phyloP scores from a whole-genome alignment of 768 basidiomycete species.

The Kwoniella newhampshirensis region DNA sequence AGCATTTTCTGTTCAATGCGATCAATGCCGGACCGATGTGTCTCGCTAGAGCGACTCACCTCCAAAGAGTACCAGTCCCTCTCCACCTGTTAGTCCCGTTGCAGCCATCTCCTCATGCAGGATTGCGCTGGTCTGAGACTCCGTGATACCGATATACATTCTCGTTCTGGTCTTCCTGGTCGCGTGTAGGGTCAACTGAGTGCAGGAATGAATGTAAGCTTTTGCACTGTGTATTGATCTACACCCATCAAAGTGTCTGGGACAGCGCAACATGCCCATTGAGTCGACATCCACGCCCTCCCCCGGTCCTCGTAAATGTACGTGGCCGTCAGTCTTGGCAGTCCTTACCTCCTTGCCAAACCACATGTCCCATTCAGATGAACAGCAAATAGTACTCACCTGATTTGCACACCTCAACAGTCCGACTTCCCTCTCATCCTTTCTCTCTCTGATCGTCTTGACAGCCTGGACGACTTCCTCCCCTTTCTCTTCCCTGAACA shows the following conservation, averaged over 20 bases:
- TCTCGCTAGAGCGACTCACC: conserved; percentile 57
- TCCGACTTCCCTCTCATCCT: conserved; percentile 68
- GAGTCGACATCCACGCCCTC: no score
- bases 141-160: conserved; percentile 70
- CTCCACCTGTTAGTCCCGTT: conserved; percentile 64
- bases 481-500: conserved; percentile 52
- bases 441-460: conserved; percentile 68
- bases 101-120: conserved; percentile 61
- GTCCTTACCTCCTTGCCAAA: no score
- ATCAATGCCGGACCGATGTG: background rate
- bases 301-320: no score
- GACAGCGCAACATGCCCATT: no score
- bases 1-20: conserved; percentile 84
- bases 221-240: no score
- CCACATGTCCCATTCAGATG: no score
- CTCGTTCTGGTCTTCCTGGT: conserved; percentile 65
- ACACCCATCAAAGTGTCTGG: no score
- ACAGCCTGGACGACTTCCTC: conserved; percentile 56
- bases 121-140: conserved; percentile 68
- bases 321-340: no score
- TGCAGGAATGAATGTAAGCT: no score
- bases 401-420: conserved; percentile 77
- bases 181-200: conserved; percentile 72
- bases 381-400: conserved; percentile 55
- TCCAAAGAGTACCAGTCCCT: conserved; percentile 73